Conservation (phyloP, 495 filamentous ascomycete genomes). For the Hypoxylon perforatum region DNA sequence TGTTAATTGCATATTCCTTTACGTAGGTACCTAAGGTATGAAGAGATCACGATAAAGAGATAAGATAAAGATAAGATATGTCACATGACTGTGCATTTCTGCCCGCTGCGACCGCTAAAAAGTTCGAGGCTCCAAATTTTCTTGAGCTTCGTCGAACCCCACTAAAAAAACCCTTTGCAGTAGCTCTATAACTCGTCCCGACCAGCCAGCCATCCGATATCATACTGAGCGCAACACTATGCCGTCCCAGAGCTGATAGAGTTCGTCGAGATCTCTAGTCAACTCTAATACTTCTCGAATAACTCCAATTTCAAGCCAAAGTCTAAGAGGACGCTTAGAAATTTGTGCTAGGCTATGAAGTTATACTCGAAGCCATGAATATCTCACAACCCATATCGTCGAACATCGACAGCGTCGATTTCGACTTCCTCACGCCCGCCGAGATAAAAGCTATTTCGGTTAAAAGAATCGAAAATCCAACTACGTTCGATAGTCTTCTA, state of each 20-base stretch:
- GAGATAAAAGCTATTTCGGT: slow-evolving; percentile 92
- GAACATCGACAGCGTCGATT: slow-evolving; percentile 86
- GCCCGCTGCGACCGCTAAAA: slow-evolving; percentile 44
- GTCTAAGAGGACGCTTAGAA: neutral
- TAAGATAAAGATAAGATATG: slow-evolving; percentile 21
- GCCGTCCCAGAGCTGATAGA: slow-evolving; percentile 27
- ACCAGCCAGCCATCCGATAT: slow-evolving; percentile 18
- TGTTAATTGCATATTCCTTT: too few species aligned
- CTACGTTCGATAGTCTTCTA: slow-evolving; percentile 87
- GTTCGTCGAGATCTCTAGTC: slow-evolving; percentile 4
- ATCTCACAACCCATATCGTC: slow-evolving; percentile 90
- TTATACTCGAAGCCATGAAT: slow-evolving; percentile 67
- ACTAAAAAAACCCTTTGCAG: slow-evolving; percentile 34
- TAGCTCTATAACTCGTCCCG: neutral
- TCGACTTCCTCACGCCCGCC: slow-evolving; percentile 79
- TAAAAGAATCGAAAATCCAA: slow-evolving; percentile 88
- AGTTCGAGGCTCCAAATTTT: slow-evolving; percentile 48
- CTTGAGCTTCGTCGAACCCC: slow-evolving; percentile 23
- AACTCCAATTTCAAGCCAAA: neutral
- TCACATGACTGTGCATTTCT: slow-evolving; percentile 43
- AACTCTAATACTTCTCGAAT: slow-evolving; percentile 11
- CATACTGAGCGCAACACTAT: slow-evolving; percentile 2
- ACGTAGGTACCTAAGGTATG: too few species aligned
- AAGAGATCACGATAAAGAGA: neutral
- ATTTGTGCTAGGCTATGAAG: slow-evolving; percentile 34